phyloP scores from a whole-genome alignment of 306 rosid species.

The Rubus parviflorus region DNA sequence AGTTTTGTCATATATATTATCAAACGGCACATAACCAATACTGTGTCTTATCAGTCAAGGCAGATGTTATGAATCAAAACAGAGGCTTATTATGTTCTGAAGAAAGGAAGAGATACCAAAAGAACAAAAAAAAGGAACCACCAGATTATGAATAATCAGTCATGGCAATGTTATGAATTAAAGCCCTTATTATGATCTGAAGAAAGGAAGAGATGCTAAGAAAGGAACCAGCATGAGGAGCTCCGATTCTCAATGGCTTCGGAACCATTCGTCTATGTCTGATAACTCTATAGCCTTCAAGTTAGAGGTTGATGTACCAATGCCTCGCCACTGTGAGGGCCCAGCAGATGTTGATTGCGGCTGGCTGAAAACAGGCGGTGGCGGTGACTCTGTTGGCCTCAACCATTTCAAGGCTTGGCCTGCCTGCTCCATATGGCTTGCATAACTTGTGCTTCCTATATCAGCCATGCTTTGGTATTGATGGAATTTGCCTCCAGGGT shows the following conservation, averaged over 20 bases:
- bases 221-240: neutral
- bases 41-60: neutral
- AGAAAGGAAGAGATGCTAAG: neutral
- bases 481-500: no score
- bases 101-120: neutral
- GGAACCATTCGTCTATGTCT: constrained; percentile 12
- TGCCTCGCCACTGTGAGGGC: neutral
- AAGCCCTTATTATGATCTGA: neutral
- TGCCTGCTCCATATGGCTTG: neutral
- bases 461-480: no score
- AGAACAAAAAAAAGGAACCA: no score
- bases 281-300: neutral
- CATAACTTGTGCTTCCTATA: neutral
- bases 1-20: neutral
- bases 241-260: neutral
- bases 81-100: neutral
- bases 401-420: constrained; percentile 15
- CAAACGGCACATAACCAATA: neutral
- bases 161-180: neutral
- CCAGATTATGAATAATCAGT: no score
- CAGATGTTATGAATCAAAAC: neutral
- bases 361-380: constrained; percentile 2
- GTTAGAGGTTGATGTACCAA: neutral
- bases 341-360: constrained; percentile 9
- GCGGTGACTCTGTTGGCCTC: constrained; percentile 2